Conservation (phyloP, 2,329 filamentous ascomycete species). For the Thielaviopsis populi region DNA sequence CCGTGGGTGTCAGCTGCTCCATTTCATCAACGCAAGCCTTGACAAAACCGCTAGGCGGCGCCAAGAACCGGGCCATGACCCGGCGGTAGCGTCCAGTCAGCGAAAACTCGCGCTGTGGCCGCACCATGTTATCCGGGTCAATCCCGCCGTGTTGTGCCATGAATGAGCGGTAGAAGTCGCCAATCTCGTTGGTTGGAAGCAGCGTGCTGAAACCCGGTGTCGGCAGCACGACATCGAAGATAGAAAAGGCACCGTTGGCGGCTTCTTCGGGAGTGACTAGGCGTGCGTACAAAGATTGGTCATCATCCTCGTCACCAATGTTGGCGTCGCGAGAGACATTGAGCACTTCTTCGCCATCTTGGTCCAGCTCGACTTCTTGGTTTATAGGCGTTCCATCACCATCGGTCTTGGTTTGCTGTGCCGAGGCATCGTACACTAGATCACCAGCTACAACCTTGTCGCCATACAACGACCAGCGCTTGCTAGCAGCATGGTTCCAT, state of each 20-base stretch:
- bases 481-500: conserved; percentile 76
- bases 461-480: conserved; percentile 65
- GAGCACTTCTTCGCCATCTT: conserved; percentile 47
- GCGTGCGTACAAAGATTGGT: conserved; percentile 43
- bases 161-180: conserved; percentile 69
- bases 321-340: conserved; percentile 29
- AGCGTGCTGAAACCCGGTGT: conserved; percentile 81
- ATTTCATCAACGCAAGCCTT: conserved; percentile 53
- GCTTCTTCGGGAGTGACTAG: conserved; percentile 64
- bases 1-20: conserved; percentile 80
- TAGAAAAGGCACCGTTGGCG: conserved; percentile 56
- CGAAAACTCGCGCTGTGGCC: conserved; percentile 73
- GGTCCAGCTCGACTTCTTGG: conserved; percentile 22
- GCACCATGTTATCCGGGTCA: conserved; percentile 74
- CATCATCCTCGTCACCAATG: conserved; percentile 29
- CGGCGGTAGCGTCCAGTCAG: conserved; percentile 81
- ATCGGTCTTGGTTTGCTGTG: not conserved
- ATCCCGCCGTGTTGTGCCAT: conserved; percentile 75
- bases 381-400: conserved; percentile 17
- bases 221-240: conserved; percentile 82
- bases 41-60: conserved; percentile 51
- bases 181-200: conserved; percentile 73
- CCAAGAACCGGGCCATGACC: conserved; percentile 56
- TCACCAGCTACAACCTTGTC: conserved; percentile 67
- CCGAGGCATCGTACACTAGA: conserved; percentile 46